Conservation (phyloP, 805 yeast genomes). For the Wickerhamiella allomyrinae region DNA sequence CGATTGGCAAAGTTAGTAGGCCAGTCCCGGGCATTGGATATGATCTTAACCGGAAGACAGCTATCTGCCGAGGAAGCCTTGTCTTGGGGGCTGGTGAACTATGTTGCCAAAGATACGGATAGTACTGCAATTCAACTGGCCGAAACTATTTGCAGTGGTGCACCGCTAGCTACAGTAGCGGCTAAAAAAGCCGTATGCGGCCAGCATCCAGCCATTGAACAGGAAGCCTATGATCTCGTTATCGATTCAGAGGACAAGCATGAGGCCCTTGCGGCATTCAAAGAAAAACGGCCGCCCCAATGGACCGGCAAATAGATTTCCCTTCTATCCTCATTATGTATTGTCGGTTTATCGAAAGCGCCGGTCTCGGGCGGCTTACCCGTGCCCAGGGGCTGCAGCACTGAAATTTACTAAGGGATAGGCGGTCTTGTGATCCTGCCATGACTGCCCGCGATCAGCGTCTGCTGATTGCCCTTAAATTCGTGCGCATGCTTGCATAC, state of each 20-base stretch:
- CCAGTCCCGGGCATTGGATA: slow-evolving; percentile 29
- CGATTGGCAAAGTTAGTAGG: slow-evolving; percentile 30
- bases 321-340: not conserved
- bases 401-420: too few relatives aligned
- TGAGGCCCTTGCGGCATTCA: slow-evolving; percentile 29
- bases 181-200: slow-evolving; percentile 22
- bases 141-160: slow-evolving; percentile 19
- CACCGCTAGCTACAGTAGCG: slow-evolving; percentile 20
- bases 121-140: slow-evolving; percentile 19
- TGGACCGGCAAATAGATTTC: slow-evolving; percentile 17
- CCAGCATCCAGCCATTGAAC: slow-evolving; percentile 17
- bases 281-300: slow-evolving; percentile 25
- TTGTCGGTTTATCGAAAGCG: not conserved
- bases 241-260: slow-evolving; percentile 24
- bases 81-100: slow-evolving; percentile 26
- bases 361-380: too few relatives aligned
- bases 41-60: slow-evolving; percentile 28
- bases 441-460: slow-evolving; percentile 33
- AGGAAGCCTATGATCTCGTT: slow-evolving; percentile 16
- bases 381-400: too few relatives aligned
- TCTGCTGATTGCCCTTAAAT: slow-evolving; percentile 53
- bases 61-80: slow-evolving; percentile 27
- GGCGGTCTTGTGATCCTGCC: too few relatives aligned
- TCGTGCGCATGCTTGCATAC: slow-evolving; percentile 56
- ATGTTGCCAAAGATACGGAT: slow-evolving; percentile 16